Evolutionary conservation across 78 protist species (phyloP).

Genomic region (Neovahlkampfia damariscottae): DNA sequence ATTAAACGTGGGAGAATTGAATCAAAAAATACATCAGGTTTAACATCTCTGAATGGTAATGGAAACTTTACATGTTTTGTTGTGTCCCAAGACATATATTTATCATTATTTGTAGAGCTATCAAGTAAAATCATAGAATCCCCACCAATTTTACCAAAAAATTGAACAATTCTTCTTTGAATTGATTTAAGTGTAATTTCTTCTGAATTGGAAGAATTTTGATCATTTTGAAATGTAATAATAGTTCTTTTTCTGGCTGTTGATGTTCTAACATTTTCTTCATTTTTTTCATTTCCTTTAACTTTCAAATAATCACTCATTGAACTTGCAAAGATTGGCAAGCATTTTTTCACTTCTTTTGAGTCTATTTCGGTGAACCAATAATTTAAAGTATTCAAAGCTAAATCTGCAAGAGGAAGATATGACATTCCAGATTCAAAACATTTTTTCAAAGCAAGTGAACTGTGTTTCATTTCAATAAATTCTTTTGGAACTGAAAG

Average conservation of each 20-base stretch:
- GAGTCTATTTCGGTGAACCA: no score
- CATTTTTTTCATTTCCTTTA: neutral
- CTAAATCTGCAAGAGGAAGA: neutral
- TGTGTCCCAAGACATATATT: slow-evolving; percentile 45
- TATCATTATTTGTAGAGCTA: neutral
- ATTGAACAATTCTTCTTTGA: neutral
- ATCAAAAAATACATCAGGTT: slow-evolving; percentile 10
- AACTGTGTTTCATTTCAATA: no score
- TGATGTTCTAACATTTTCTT: neutral
- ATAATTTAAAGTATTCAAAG: neutral
- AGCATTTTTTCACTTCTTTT: neutral
- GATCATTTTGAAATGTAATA: neutral
- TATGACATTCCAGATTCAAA: neutral
- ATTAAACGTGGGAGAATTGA: slow-evolving; percentile 37
- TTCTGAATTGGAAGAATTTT: neutral
- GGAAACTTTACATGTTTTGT: neutral
- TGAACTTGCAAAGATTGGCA: neutral
- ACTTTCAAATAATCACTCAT: neutral
- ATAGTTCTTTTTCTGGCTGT: neutral
- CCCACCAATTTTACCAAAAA: neutral
- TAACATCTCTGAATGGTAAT: slow-evolving; percentile 38
- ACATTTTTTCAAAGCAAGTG: neutral
- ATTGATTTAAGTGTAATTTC: neutral
- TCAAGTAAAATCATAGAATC: neutral
- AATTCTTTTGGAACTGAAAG: neutral